Evolutionary conservation across 2,329 filamentous ascomycete genomes (phyloP), one percentile per base, ranked within the genome.

Genomic region (Diplodia corticola): DNA sequence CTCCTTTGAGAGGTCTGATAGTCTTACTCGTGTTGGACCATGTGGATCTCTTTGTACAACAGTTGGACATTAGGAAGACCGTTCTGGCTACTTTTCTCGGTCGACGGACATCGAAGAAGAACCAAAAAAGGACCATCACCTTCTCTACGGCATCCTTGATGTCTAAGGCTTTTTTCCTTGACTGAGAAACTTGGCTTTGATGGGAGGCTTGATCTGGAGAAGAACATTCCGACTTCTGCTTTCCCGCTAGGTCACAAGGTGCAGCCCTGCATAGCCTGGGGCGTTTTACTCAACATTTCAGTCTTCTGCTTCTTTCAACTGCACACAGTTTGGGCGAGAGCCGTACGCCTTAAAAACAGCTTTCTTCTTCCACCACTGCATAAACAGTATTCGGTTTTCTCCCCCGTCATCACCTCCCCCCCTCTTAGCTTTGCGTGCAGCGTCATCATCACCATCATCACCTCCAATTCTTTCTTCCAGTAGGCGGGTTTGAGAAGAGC

Each of bases 31-130:
- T 49, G 20, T n/a, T 44, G 28, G 57, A 20, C 44, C 35, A 48
- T 37, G 10, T 61, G 57, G 57, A 61, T 49, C 26, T 49, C 44
- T 61, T 49, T 61, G 57, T 61, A 61, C 28, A 61, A 61, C 57
- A 61, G 26, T 49, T 61, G 57, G 57, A 61, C 40, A 61, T 46
- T 7, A 28, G 40, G 37, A 61, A 61, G 57, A 49, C 26, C 44
- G 33, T 49, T 54, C 26, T 61, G 40, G 44, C 40, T 49, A 28
- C 37, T 30, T 30, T 20, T 49, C 15, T 35, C 37, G 17, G 48
- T 13, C 12, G 28, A 61, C 24, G n/a, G 9, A 20, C 51, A 53
- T 7, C 20, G n/a, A 54, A 55, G 33, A 30, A 30, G 50, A 53
- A 35, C 30, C 50, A 54, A 57, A 65, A 57, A 24, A 48, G 4